Conservation (phyloP, 176 grass and related monocot species). For the Hordeum marinum region DNA sequence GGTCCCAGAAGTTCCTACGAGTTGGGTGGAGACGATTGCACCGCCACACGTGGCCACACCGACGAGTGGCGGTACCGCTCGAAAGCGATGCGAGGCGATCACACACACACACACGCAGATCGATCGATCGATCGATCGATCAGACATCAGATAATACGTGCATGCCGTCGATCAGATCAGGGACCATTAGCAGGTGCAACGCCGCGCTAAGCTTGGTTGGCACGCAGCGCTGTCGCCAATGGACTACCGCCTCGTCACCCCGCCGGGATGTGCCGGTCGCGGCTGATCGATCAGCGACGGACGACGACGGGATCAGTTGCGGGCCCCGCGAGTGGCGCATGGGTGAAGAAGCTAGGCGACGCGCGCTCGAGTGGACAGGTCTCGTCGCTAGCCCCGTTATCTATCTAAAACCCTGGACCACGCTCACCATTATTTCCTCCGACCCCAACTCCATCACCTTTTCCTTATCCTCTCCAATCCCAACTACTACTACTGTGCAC, state of each 20-base stretch:
- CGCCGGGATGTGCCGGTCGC: not conserved
- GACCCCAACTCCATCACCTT: not conserved
- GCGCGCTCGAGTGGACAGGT: not conserved
- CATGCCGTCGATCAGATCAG: not conserved
- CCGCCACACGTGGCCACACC: not conserved
- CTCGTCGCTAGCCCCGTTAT: constrained; percentile 13
- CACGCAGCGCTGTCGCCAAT: not conserved
- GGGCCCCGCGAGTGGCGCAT: not conserved
- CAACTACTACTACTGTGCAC: too few relatives aligned
- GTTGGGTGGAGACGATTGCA: not conserved
- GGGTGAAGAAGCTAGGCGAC: not conserved
- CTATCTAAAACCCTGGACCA: constrained; percentile 22
- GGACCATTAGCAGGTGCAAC: not conserved
- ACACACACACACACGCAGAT: too few relatives aligned
- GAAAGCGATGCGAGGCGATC: too few relatives aligned
- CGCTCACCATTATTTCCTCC: constrained; percentile 2
- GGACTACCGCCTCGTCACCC: not conserved
- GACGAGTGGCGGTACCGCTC: too few relatives aligned
- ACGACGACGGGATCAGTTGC: not conserved
- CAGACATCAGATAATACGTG: not conserved
- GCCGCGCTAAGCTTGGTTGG: not conserved
- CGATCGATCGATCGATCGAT: not conserved
- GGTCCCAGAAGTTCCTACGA: not conserved
- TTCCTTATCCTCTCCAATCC: not conserved
- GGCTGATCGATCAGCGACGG: not conserved